Evolutionary conservation across 2,329 filamentous ascomycete species (phyloP), one percentile per base, ranked within the genome.

Genomic region (Cladobotryum protrusum): DNA sequence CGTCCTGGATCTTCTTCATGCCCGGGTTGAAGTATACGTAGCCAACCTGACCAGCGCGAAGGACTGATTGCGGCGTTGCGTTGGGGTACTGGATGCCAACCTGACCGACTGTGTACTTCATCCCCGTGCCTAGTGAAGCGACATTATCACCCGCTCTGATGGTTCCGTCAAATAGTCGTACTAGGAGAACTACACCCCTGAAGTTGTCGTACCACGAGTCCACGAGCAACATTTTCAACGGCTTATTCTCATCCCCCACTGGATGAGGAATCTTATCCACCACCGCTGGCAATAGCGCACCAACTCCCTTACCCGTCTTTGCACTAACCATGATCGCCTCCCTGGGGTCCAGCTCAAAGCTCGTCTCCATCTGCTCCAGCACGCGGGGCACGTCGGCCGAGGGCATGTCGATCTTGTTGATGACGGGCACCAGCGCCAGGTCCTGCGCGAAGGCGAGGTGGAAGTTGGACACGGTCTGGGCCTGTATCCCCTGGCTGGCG

Each of bases 191-290:
- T 34, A 99, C 93, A 12, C 93, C 93, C 57, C 90, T 87, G 68
- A 96, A 99, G 53, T 86, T 91, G 63, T 96, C 91, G 66, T 99
- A 99, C 93, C 93, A 99, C 18, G 91, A 96, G 69, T 99, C 93
- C 24, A 99, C 90, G 13, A 99, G 81, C 43, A 99, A 74, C 70
- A 97, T 79, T 52, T 88, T 84, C 50, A 96, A 69, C 1, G 90
- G 89, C 59, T 84, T 87, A 14, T 70, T 76, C 47, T 77, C 71
- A 59, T 93, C 83, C 4, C 93, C 93, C 1, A 79, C 69, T 0
- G 93, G 93, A 37, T 83, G 80, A 17, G 93, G 92, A 4, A 99
- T 86, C 52, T 85, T 77, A 57, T 95, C 86, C 36, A 99, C 83
- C 9, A 97, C 89, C 12, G 82, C 83, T 0, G 93, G 92, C 37